Evolutionary conservation across 331 rosid species (phyloP), one percentile per base, ranked within the genome.

Genomic region (Dryas integrifolia): DNA sequence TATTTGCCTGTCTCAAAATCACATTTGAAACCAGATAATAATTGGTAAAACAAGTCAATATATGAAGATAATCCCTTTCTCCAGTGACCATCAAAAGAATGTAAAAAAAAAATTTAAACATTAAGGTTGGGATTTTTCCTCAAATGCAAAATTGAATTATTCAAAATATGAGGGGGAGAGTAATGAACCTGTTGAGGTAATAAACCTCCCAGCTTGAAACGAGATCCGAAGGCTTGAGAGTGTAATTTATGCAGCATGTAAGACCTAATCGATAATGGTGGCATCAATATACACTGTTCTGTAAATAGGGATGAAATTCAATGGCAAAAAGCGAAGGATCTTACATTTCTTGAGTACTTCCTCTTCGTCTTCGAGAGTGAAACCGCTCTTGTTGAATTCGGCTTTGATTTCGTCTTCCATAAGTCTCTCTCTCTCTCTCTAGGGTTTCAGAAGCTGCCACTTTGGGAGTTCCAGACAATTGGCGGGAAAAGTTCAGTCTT

Each of bases 141-240:
- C 4, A 58, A 38, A 15, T 49, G n/a, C 57, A 45, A 41, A 44
- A 13, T 1, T 7, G 24, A 53, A 70, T 21, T 14, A 55, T 43
- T 30, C 35, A 30, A 30, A 30, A 2, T 30, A 30, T 30, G 13
- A 30, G 16, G 51, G 66, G 68, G 76, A 35, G 41, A 72, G 41
- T 7, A 5, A 56, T 49, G 67, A 13, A 92, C 98, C 98, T 89
- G 82, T 92, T 92, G 68, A 89, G 98, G 75, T 92, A 89, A 83
- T 92, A 85, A 73, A 81, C 78, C 79, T 88, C 98, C 98, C 98
- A 92, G 77, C 85, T 82, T 16, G 96, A 89, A 69, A 89, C 90
- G 61, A 92, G 82, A 74, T 89, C 95, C 4, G 89, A 82, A 78
- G 96, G 87, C 69, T 65, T 85, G 58, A 92, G 86, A 71, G 72